These are phyloP conservation scores for Dryadomyces sulphureus DNA, from an alignment of 2,329 filamentous ascomycete species.

Conservation along the genomic window DNA sequence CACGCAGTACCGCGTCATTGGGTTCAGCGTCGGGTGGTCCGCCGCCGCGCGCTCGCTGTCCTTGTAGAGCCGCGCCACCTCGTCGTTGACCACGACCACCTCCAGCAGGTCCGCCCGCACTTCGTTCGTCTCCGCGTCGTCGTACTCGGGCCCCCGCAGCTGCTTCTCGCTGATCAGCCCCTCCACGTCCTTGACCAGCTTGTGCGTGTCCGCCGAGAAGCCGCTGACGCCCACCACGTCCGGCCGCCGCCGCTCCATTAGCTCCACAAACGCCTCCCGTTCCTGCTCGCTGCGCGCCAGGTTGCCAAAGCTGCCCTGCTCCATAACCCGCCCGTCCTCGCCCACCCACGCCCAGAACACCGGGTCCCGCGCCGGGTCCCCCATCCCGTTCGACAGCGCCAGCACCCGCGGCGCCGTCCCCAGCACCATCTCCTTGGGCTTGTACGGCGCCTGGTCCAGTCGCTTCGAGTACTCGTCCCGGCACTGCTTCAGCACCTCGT, in stretches of 20 bases:
- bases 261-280: constrained; percentile 57
- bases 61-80: constrained; percentile 92
- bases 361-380: constrained; percentile 57
- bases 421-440: constrained; percentile 81
- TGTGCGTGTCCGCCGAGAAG: constrained; percentile 74
- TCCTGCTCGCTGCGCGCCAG: constrained; percentile 55
- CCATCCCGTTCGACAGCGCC: constrained; percentile 73
- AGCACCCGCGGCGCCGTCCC: constrained; percentile 81
- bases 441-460: constrained; percentile 90
- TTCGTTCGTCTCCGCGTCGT: constrained; percentile 62
- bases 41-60: constrained; percentile 64
- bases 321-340: constrained; percentile 76
- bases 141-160: constrained; percentile 66
- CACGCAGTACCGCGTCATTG: constrained; percentile 77
- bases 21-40: constrained; percentile 68
- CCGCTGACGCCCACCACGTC: constrained; percentile 86
- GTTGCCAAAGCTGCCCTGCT: constrained; percentile 77
- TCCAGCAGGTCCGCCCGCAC: constrained; percentile 69
- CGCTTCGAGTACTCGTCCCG: constrained; percentile 80
- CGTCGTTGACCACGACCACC: constrained; percentile 85
- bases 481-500: constrained; percentile 74
- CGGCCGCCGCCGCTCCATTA: constrained; percentile 66
- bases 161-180: constrained; percentile 64
- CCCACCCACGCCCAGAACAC: constrained; percentile 88
- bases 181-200: constrained; percentile 67